Base-by-base conservation (phyloP, 345 rosid genomes). In the Turnera subulata region DNA sequence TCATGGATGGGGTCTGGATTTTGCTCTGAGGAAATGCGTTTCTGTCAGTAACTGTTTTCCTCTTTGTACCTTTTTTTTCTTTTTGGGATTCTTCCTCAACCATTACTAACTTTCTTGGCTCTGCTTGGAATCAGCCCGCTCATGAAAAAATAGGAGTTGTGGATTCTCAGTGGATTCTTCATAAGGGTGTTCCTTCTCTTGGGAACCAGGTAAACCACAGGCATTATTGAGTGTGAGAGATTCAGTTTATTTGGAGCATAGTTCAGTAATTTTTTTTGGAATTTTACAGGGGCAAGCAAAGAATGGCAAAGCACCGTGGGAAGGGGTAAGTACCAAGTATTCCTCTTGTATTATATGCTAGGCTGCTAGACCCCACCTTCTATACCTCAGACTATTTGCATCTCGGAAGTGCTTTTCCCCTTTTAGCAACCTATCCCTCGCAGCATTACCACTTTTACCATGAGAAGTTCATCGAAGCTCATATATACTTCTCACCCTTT, bases 1-100 rank as follows among this genome's bases (percentile, higher is more conserved):
- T 61, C 92, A 85, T 39, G 92, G 92, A 43, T 85, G 92, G 92
- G 92, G 92, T 59, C 72, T 85, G 56, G 92, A 85, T 70, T 85
- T 85, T 68, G 75, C 84, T 10, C 59, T 85, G 73, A 62, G 92
- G 49, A 85, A 73, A 71, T 85, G 92, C 54, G 78, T 85, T 17
- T 76, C 78, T 83, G 92, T 85, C 15, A 57, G 80, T 17, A 19
- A 68, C 17, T 24, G 18, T 23, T 59, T 50, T 54, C 39, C 60
- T 51, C 62, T 20, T 59, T 38, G 46, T 65, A 7, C 46, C 22
- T 49, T 9, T 16, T 42, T 43, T 22, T 17, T 20, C 56, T 51
- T 60, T 18, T 17, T 6, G 6, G n/a, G n/a, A 22, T 21, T 50
- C 22, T 45, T 47, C 33, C 33, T 43, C 17, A 42, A 51, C 39